Evolutionary conservation across 2,329 filamentous ascomycete genomes (phyloP), one percentile per base, ranked within the genome.

Genomic region (Hypoxylon sp.): DNA sequence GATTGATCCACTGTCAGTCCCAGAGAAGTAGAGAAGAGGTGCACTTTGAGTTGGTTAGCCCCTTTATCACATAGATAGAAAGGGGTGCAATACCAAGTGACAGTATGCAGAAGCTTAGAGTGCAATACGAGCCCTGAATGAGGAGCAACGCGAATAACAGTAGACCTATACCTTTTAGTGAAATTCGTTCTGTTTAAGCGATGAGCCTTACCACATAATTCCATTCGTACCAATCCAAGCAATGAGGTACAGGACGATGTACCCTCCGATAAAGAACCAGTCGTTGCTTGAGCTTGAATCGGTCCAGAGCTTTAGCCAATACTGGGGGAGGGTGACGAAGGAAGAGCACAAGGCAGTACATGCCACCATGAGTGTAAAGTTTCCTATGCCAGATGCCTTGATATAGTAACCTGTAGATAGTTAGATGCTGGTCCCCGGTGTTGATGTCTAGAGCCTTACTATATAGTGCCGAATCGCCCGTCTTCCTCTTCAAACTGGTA

Each of bases 271-370:
- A 33, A 81, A 84, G 14, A 81, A 75, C 11, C 65, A 17, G 0
- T 75, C 72, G 22, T 73, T 55, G 1, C 62, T 66, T 1, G 33
- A 63, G 2, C 63, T 61, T 10, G 70, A 72, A 27, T 81, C 78
- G 0, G 80, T 82, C 82, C 82, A 83, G 55, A 75, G 70, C 54
- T 81, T 79, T 0, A 84, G 61, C 79, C 81, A 83, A 48, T 80
- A 81, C 22, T 79, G 78, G 0, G 82, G 77, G 8, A 81, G 66
- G 0, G 75, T 80, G n/a, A 79, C 75, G 61, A 79, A 82, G 59
- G 82, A 77, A 1, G 78, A 74, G 55, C 75, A 79, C 0, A 50
- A 58, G 0, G 73, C 75, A 1, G 74, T 76, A 44, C 67, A 76
- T 3, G 54, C 31, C 0, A 77, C 11, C 6, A 82, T 58, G 4